Conservation (phyloP, 2,329 filamentous ascomycete genomes). For the Whalleya microplaca region DNA sequence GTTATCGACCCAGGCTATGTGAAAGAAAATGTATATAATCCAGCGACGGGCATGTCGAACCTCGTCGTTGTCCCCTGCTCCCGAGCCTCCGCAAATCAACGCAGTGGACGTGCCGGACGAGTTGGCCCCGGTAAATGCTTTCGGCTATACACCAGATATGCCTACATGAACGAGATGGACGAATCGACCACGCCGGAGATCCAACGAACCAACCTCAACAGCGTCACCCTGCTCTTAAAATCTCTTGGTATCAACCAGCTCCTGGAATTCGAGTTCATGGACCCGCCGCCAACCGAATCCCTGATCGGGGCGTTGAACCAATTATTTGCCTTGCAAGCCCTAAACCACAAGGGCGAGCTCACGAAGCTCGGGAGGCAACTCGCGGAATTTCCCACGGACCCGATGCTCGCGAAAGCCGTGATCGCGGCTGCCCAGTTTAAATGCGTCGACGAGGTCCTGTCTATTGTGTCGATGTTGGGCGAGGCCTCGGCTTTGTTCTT, state of each 20-base stretch:
- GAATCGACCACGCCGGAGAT: slow-evolving; percentile 93
- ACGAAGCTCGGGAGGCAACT: slow-evolving; percentile 92
- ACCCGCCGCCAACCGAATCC: slow-evolving; percentile 86
- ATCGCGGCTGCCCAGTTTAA: slow-evolving; percentile 86
- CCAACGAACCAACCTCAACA: slow-evolving; percentile 83
- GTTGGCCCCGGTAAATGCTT: slow-evolving; percentile 93
- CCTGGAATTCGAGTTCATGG: slow-evolving; percentile 94
- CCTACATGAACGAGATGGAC: slow-evolving; percentile 93
- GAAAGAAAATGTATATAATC: slow-evolving; percentile 94
- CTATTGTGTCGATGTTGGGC: slow-evolving; percentile 91
- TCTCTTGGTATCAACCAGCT: slow-evolving; percentile 90
- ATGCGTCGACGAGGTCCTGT: slow-evolving; percentile 92
- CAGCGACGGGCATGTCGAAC: slow-evolving; percentile 88
- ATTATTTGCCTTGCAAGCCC: slow-evolving; percentile 84
- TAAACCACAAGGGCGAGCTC: slow-evolving; percentile 86
- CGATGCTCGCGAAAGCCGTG: slow-evolving; percentile 87
- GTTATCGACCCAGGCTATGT: slow-evolving; percentile 95
- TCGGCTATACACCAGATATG: slow-evolving; percentile 89
- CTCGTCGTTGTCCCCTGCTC: slow-evolving; percentile 90
- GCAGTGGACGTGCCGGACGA: slow-evolving; percentile 89
- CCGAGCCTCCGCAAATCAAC: slow-evolving; percentile 88
- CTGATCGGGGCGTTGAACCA: slow-evolving; percentile 88
- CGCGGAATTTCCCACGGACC: slow-evolving; percentile 92
- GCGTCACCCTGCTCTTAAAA: slow-evolving; percentile 83
- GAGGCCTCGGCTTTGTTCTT: slow-evolving; percentile 91